Evolutionary conservation across 108 stramenopile genomes (phyloP).

Genomic region (Skeletonema marinoi): DNA sequence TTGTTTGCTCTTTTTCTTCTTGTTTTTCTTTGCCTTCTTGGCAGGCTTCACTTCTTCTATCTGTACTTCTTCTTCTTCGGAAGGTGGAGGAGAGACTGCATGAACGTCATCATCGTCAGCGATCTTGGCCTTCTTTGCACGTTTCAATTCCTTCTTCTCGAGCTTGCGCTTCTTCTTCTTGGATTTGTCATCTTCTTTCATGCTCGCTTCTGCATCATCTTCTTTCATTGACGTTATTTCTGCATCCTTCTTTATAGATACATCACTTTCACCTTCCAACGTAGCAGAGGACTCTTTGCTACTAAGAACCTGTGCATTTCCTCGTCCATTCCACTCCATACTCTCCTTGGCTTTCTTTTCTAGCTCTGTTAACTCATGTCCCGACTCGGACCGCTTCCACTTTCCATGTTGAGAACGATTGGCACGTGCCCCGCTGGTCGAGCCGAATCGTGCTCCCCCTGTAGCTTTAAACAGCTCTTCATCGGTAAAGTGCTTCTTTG

Average conservation of each 20-base stretch:
- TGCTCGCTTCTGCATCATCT: neutral
- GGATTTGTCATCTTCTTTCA: neutral
- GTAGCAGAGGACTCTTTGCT: conserved; percentile 13
- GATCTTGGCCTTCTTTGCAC: conserved; percentile 26
- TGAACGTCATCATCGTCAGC: neutral
- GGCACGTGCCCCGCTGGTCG: conserved; percentile 34
- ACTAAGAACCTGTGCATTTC: conserved; percentile 50
- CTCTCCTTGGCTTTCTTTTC: conserved; percentile 53
- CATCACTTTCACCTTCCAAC: neutral
- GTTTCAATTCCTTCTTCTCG: conserved; percentile 15
- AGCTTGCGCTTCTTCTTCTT: conserved; percentile 5
- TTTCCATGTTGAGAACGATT: conserved; percentile 89
- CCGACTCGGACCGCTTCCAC: conserved; percentile 81
- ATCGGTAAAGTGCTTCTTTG: conserved; percentile 62
- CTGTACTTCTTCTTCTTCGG: conserved; percentile 37
- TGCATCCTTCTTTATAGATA: conserved; percentile 5
- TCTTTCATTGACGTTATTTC: neutral
- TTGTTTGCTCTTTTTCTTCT: conserved; percentile 22
- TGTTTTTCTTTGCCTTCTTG: conserved; percentile 46
- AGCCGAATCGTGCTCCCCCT: conserved; percentile 80
- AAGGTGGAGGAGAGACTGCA: conserved; percentile 7
- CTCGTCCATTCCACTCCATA: conserved; percentile 81
- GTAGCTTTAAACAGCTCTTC: conserved; percentile 92
- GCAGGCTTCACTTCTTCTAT: conserved; percentile 43
- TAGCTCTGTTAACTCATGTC: conserved; percentile 27